Evolutionary conservation across 306 rosid species (phyloP), one percentile per base, ranked within the genome.

Genomic region (Ammopiptanthus mongolicus): DNA sequence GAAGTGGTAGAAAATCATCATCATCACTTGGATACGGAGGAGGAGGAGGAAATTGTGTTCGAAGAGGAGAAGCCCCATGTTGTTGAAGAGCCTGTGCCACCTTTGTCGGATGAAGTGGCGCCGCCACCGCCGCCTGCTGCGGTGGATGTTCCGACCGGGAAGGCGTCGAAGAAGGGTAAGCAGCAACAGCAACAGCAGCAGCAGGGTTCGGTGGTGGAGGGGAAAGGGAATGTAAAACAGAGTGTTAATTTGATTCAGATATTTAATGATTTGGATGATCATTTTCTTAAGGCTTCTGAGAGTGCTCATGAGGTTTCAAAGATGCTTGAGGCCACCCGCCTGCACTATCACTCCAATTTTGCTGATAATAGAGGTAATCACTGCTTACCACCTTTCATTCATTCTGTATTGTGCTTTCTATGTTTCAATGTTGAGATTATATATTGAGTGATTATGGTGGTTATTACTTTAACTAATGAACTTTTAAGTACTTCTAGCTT

Each of bases 281-380:
- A 90, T 76, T 95, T 95, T 80, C 91, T 95, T 53, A 87, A 87
- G 81, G 99, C 99, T 77, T 92, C 97, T 0, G 91, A 95, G 80
- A 85, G 91, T 78, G 97, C 96, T 56, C 93, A 87, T 36, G 97
- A 90, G 41, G 97, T 95, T 80, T 90, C 99, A 6, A 92, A 95
- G 91, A 82, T 95, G 98, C 91, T 95, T 14, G 97, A 92, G 85
- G 98, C 99, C 0, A 92, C 97, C 1, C 71, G 93, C 50, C 81
- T 95, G 48, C 96, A 95, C 64, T 95, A 92, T 86, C 99, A 95
- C 87, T 95, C 99, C 21, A 95, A 95, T 81, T 95, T 95, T 50
- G 99, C 99, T 6, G 98, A 92, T 79, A 95, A 92, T 82, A 89
- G 93, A 76, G 99, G 99, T 92, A 42, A 9, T 42, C 5, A 82